Percentiles rank a stretch among this genome's conserved stretches.
These are phyloP conservation scores for Acanthamoeba quina DNA, from an alignment of 208 protist genomes.

Conservation along the genomic window DNA sequence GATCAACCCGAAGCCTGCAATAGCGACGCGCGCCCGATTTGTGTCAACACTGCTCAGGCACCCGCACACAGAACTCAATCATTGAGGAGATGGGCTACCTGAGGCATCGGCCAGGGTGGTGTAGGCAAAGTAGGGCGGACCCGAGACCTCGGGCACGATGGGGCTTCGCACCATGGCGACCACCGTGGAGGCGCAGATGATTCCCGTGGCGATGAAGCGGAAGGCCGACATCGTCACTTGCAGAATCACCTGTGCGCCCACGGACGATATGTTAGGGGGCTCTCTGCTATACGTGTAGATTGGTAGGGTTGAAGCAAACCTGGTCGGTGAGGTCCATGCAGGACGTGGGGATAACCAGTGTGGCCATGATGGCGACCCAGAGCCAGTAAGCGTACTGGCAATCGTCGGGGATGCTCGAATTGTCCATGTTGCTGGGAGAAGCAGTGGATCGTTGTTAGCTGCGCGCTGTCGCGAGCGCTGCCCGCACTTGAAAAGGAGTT, in stretches of 20 bases:
- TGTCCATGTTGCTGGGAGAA: slow-evolving; percentile 23
- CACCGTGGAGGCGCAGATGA: neutral
- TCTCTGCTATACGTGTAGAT: too few relatives aligned
- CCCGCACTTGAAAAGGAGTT: too few relatives aligned
- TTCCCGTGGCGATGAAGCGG: slow-evolving; percentile 8
- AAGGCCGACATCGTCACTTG: neutral
- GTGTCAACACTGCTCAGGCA: neutral
- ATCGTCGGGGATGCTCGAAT: neutral
- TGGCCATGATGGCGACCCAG: slow-evolving; percentile 14
- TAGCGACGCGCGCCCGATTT: neutral
- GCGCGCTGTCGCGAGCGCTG: too few relatives aligned
- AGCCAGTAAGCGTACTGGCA: slow-evolving; percentile 4
- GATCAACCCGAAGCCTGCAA: slow-evolving; percentile 2
- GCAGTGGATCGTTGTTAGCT: too few relatives aligned
- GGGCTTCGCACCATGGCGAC: neutral
- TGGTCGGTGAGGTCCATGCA: slow-evolving; percentile 2
- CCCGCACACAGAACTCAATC: neutral
- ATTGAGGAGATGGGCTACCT: neutral
- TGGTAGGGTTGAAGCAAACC: too few relatives aligned
- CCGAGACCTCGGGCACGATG: neutral
- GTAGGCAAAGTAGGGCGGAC: slow-evolving; percentile 22
- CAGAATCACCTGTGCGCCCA: slow-evolving; percentile 12
- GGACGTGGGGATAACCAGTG: neutral
- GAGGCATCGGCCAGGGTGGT: neutral
- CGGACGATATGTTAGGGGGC: too few relatives aligned